Percentiles rank a stretch among this genome's conserved stretches.
These are phyloP conservation scores for Rhodotorula sp. DNA, from an alignment of 1,284 basidiomycete genomes.

Conservation along the genomic window DNA sequence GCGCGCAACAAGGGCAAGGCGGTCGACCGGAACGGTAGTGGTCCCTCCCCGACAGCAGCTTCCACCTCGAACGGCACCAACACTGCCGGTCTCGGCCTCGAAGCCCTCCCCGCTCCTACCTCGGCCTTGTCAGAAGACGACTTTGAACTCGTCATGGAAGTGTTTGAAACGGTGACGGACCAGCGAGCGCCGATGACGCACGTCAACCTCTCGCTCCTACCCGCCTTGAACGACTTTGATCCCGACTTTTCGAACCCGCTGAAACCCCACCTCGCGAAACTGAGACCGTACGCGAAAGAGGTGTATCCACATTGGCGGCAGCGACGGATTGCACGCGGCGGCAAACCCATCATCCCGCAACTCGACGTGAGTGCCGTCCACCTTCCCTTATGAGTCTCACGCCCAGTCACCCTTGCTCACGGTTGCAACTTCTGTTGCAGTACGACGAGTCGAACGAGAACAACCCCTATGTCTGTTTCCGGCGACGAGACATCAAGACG, in stretches of 20 bases:
- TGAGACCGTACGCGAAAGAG: constrained; percentile 61
- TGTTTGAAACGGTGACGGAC: constrained; percentile 88
- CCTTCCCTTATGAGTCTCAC: constrained; percentile 18
- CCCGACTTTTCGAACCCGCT: constrained; percentile 42
- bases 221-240: constrained; percentile 75
- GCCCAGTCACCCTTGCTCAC: neutral
- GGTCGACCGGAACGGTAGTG: constrained; percentile 43
- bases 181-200: constrained; percentile 87
- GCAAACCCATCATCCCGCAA: constrained; percentile 72
- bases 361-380: constrained; percentile 71
- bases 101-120: constrained; percentile 24
- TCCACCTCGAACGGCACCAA: constrained; percentile 40
- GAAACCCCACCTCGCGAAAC: constrained; percentile 14
- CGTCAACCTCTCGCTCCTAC: constrained; percentile 61
- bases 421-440: constrained; percentile 50
- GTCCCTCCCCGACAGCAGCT: neutral
- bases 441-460: constrained; percentile 90
- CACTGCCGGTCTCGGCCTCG: constrained; percentile 42
- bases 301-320: constrained; percentile 81
- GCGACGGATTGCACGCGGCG: constrained; percentile 67
- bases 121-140: constrained; percentile 77
- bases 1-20: neutral
- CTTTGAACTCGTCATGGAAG: constrained; percentile 92
- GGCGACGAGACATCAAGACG: constrained; percentile 89
- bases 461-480: constrained; percentile 97